Conservation (phyloP, 768 basidiomycete genomes). For the Neoboletus subvelutipes region DNA sequence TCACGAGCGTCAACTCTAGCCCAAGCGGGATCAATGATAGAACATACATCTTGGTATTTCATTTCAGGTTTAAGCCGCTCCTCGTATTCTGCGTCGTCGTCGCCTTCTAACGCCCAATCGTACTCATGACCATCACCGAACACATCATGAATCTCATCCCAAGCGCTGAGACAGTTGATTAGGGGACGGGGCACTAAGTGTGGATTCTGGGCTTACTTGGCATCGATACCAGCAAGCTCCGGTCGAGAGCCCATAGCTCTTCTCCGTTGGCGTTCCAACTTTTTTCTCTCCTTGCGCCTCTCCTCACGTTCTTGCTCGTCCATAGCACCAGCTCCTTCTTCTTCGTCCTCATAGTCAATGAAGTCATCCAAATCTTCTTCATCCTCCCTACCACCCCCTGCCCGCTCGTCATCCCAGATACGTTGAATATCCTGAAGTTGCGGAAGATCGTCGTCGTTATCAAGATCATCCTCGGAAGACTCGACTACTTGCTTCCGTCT, state of each 20-base stretch:
- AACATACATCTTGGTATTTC: conserved; percentile 77
- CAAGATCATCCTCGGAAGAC: conserved; percentile 77
- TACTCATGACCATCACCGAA: conserved; percentile 97
- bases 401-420: conserved; percentile 78
- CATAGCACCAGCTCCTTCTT: conserved; percentile 77
- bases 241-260: conserved; percentile 64
- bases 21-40: conserved; percentile 5
- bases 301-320: conserved; percentile 78
- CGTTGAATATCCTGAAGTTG: conserved; percentile 60
- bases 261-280: conserved; percentile 62
- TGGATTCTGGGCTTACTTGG: conserved; percentile 54
- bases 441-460: conserved; percentile 50
- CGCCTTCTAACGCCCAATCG: conserved; percentile 88
- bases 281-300: conserved; percentile 62
- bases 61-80: conserved; percentile 64
- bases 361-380: conserved; percentile 72
- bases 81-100: conserved; percentile 54
- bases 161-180: conserved; percentile 57
- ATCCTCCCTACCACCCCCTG: conserved; percentile 45
- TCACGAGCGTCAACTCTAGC: conserved; percentile 4
- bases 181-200: conserved; percentile 1
- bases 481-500: conserved; percentile 59
- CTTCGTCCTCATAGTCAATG: conserved; percentile 76
- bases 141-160: conserved; percentile 94
- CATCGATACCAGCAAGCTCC: conserved; percentile 77